Evolutionary conservation across 306 rosid species (phyloP), one percentile per base, ranked within the genome.

Genomic region (Gleditsia sinensis): DNA sequence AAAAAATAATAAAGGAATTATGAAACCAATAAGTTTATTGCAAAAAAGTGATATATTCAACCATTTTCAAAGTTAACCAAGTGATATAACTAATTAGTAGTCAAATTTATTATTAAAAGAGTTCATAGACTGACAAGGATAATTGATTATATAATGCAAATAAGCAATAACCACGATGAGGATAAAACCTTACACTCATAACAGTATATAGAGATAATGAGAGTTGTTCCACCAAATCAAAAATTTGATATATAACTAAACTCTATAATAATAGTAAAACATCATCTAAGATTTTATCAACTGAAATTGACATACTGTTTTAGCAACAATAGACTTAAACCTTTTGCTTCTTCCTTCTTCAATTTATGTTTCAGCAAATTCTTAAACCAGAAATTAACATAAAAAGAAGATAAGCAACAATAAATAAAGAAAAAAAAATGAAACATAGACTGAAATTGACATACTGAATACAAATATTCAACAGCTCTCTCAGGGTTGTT

Each of bases 401-500:
- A 73, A 20, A 55, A 49, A 54, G 55, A 28, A 30, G 54, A 55
- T 9, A 23, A 43, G 32, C 17, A 27, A 61, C 59, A 34, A 32
- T 10, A 20, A 9, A 54, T 49, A 49, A 40, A 11, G 24, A 12
- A 72, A 58, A 39, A 37, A 10, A 25, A 62, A 72, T 46, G 20
- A 28, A 49, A 69, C 30, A 43, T 48, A 25, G 34, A 53, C 67
- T 21, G 33, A 53, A 76, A 32, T 81, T 24, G 74, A 86, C 97
- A 78, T 83, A 93, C 98, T 7, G 96, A 65, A 86, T 93, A 93
- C 32, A 93, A 84, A 83, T 91, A 93, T 77, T 93, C 98, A 77
- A 93, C 86, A 53, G 97, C 97, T 80, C 98, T 91, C 81, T 86
- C 98, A 16, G 98, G 98, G 83, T 94, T 94, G 82, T 94, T 94